Base-by-base conservation (phyloP, 1,139 yeast genomes). In the Eremothecium coryli region DNA sequence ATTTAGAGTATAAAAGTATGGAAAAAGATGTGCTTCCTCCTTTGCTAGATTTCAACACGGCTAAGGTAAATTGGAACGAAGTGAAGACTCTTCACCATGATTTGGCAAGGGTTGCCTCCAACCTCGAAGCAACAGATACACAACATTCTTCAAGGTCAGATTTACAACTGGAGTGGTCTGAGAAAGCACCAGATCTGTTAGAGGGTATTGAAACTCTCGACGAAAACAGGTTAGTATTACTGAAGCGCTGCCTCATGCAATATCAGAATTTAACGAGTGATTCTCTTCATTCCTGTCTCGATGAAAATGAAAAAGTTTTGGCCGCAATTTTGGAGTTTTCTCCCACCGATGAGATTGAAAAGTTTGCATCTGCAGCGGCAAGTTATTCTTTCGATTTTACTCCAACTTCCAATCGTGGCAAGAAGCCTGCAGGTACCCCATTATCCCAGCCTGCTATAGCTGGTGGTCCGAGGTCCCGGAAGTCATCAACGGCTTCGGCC, bases 191-290 rank as follows among this genome's bases (percentile, higher is more conserved):
- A 2, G 75, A 69, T 43, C 72, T 80, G 25, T 79, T 84, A 52
- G 82, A 79, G 47, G 74, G 74, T 48, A 77, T 86, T 56, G 94
- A 85, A 57, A 67, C 66, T 42, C 76, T 78, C 46, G 95, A 88
- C 55, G 70, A 65, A 39, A 65, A 65, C 41, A 77, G 94, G 52
- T 67, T 82, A 41, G 70, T 71, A 36, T 64, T 77, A 49, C 58
- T 85, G 36, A 80, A 84, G 52, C 82, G 82, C 45, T 66, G 75
- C 17, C 66, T 86, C 40, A 66, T 82, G 38, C 71, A 76, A 44
- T 80, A 72, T 52, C 80, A 82, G 58, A 82, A 93, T 32, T 67
- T 72, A 26, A 60, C 68, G 36, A 65, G 71, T 41, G 72, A 71
- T 39, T 66, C 67, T 36, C 54, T 70, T 36, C 57, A 65, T 29